These are phyloP conservation scores for Chloranthus sessilifolius DNA, from an alignment of 164 flowering plant genomes.

Conservation along the genomic window DNA sequence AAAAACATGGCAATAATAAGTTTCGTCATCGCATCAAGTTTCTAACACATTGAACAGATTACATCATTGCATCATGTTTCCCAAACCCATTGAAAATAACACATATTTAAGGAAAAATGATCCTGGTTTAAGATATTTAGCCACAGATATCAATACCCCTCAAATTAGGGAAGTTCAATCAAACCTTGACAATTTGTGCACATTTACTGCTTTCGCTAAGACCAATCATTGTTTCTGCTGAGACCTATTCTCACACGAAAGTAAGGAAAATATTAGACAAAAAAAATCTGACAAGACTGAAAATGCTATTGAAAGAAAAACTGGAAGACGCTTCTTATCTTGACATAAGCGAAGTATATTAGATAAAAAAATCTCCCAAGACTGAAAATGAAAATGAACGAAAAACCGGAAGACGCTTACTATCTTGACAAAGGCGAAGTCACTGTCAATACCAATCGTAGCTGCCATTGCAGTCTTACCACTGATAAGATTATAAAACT, in stretches of 20 bases:
- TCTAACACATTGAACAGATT: too few relatives aligned
- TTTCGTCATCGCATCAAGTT: too few relatives aligned
- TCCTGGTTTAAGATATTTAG: too few relatives aligned
- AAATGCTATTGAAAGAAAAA: neutral
- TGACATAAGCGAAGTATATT: slow-evolving; percentile 55
- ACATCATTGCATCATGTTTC: too few relatives aligned
- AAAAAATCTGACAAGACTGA: neutral
- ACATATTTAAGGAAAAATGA: too few relatives aligned
- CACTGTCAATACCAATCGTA: slow-evolving; percentile 93
- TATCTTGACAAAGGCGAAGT: slow-evolving; percentile 88
- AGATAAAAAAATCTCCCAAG: neutral
- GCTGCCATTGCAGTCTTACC: slow-evolving; percentile 96
- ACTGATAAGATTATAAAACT: slow-evolving; percentile 40
- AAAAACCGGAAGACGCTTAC: slow-evolving; percentile 40
- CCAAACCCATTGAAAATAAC: too few relatives aligned
- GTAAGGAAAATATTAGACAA: neutral
- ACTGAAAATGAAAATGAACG: neutral
- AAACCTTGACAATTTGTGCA: slow-evolving; percentile 85
- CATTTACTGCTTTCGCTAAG: slow-evolving; percentile 91
- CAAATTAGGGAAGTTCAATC: slow-evolving; percentile 2
- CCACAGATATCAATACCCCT: too few relatives aligned
- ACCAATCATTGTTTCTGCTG: slow-evolving; percentile 95
- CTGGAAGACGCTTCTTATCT: slow-evolving; percentile 61
- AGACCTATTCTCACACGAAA: slow-evolving; percentile 40
- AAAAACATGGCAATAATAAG: too few relatives aligned